Base-by-base conservation (phyloP, 2,329 filamentous ascomycete genomes). In the Celoporthe dispersa region DNA sequence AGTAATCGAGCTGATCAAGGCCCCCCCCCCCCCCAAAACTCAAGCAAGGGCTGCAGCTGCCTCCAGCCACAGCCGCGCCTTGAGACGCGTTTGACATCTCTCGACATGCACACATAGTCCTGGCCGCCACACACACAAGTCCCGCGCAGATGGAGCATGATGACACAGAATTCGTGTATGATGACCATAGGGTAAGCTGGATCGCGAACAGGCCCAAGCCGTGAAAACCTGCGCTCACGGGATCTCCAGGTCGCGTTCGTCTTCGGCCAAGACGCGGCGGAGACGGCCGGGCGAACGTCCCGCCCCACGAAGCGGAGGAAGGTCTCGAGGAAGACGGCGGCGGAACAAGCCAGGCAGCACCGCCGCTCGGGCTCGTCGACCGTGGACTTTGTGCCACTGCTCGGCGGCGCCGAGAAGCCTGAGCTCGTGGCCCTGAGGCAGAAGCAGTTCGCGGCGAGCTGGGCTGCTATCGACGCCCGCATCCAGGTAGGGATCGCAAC, bases 401-500 rank as follows among this genome's bases (percentile, higher is more conserved):
- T 92, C 9, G 82, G 84, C 70, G 88, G 87, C 3, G 76, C 79
- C 0, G 90, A 92, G 78, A 80, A 78, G 60, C 74, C 81, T 2
- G 81, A 82, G 41, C 84, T 82, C 67, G 83, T 86, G 31, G 77
- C 78, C 9, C 79, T 89, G 66, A 85, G 93, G 31, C 84, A 89
- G 76, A 79, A 83, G 61, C 81, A 88, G 3, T 95, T 90, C 78
- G 81, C 88, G 65, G 79, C 84, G 67, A 82, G 88, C 64, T 96
- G 93, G 93, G 79, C 82, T 2, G 80, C 84, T 53, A 87, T 93
- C 74, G 87, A 93, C 71, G 78, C 80, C 61, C 86, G 87, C 35
- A 90, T 94, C 65, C 85, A 91, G 78, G 87, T 88, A 75, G 65
- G 78, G 37, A 7, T 5, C 37, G 37, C 37, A 9, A 7, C 37